Evolutionary conservation across 2,329 filamentous ascomycete genomes (phyloP).

Genomic region (Stagonosporopsis rhizophila): DNA sequence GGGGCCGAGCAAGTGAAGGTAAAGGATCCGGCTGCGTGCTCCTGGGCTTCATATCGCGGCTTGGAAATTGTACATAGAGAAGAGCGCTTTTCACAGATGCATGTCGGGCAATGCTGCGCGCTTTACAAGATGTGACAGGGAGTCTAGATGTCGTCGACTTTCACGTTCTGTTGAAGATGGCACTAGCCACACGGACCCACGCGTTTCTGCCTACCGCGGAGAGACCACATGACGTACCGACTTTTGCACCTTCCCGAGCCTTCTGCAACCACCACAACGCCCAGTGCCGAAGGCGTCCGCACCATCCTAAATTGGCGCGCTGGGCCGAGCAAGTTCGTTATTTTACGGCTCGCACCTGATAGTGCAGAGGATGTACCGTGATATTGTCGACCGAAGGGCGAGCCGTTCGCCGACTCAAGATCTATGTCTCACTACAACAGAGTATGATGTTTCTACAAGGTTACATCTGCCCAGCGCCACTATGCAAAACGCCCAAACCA

Average conservation of each 20-base stretch:
- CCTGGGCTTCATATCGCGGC: conserved; percentile 25
- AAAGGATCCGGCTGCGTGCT: conserved; percentile 11
- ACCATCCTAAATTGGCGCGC: not conserved
- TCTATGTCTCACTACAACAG: conserved; percentile 11
- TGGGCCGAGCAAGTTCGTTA: not conserved
- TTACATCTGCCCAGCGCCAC: conserved; percentile 18
- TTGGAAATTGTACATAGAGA: conserved; percentile 21
- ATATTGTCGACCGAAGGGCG: not conserved
- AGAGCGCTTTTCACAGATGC: conserved; percentile 10
- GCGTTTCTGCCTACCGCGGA: conserved; percentile 12
- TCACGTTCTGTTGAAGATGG: conserved; percentile 16
- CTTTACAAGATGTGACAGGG: conserved; percentile 2
- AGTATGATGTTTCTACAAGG: conserved; percentile 17
- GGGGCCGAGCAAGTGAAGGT: conserved; percentile 32
- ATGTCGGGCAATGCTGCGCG: not conserved
- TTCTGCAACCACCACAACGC: not conserved
- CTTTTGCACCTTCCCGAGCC: conserved; percentile 1
- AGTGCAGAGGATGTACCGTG: not conserved
- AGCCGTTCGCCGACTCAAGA: not conserved
- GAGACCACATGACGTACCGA: conserved; percentile 34
- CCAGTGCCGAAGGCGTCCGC: not conserved
- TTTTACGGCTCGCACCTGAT: not conserved
- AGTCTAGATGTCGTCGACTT: not conserved
- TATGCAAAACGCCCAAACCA: conserved; percentile 22
- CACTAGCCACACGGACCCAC: conserved; percentile 19